A percentile compares a stretch with the other conserved stretches of the same genome.
These are phyloP conservation scores for Populus alba DNA, from an alignment of 345 rosid species.

Conservation along the genomic window DNA sequence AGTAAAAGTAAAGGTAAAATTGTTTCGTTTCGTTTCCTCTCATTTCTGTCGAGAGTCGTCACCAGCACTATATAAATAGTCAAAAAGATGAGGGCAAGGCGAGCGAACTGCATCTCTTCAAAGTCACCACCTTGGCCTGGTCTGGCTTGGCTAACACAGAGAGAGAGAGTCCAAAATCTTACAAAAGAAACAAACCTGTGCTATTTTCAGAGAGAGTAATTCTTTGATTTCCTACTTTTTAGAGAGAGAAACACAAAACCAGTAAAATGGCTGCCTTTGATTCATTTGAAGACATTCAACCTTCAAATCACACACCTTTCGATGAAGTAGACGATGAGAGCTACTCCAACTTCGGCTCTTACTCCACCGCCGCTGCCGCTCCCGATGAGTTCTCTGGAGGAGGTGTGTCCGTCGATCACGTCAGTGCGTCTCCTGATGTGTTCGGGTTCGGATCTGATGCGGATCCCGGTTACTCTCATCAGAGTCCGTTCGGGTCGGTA, in stretches of 20 bases:
- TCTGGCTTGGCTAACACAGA: neutral
- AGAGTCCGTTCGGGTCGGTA: conserved; percentile 47
- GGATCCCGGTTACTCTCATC: conserved; percentile 46
- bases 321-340: conserved; percentile 42
- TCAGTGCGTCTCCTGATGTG: conserved; percentile 38
- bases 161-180: neutral
- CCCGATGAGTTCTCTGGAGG: conserved; percentile 14
- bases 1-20: neutral
- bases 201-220: neutral
- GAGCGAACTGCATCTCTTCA: neutral
- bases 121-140: neutral
- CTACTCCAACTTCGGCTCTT: conserved; percentile 48
- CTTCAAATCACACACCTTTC: conserved; percentile 35
- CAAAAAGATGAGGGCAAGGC: neutral
- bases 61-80: neutral
- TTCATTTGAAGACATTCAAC: conserved; percentile 39
- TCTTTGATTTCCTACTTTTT: neutral
- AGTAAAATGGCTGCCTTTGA: conserved; percentile 49
- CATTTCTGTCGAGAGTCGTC: neutral
- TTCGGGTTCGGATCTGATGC: conserved; percentile 46
- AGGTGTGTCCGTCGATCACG: conserved; percentile 46
- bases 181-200: neutral
- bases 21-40: neutral
- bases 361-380: conserved; percentile 24
- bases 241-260: neutral